Percentiles rank a stretch among this genome's conserved stretches.
phyloP scores from a whole-genome alignment of 768 basidiomycete species.

The Amanita phalloides region DNA sequence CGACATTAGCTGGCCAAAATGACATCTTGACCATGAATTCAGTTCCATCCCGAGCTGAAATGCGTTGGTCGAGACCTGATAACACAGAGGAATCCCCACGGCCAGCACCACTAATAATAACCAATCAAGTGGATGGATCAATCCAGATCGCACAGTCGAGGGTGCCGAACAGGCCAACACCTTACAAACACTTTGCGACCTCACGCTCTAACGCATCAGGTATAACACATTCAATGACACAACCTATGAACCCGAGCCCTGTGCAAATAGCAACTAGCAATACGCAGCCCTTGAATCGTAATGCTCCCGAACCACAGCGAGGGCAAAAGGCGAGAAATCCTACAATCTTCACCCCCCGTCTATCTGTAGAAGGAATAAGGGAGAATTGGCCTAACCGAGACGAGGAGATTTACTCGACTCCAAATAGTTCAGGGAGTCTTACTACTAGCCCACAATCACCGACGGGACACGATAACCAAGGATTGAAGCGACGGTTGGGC shows the following conservation, averaged over 20 bases:
- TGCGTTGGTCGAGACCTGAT: not conserved
- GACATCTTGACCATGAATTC: not conserved
- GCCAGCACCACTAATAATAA: not conserved
- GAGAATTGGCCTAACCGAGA: not conserved
- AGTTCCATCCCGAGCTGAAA: not conserved
- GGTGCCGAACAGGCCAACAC: not conserved
- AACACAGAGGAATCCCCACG: not conserved
- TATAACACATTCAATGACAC: not conserved
- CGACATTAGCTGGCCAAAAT: too few species aligned
- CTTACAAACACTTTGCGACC: not conserved
- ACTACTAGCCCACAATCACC: constrained; percentile 1
- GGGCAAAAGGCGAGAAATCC: not conserved
- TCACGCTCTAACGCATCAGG: not conserved
- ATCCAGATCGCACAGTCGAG: not conserved
- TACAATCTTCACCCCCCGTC: not conserved
- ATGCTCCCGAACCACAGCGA: not conserved
- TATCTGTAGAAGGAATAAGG: not conserved
- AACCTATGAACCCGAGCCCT: not conserved
- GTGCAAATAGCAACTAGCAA: not conserved
- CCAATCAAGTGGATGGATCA: not conserved
- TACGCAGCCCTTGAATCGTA: not conserved
- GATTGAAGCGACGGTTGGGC: constrained; percentile 47
- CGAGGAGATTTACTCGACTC: not conserved
- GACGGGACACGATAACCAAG: constrained; percentile 11
- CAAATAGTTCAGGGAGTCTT: not conserved